phyloP scores from a whole-genome alignment of 176 grass and related monocot species.

The Bolboschoenus planiculmis region DNA sequence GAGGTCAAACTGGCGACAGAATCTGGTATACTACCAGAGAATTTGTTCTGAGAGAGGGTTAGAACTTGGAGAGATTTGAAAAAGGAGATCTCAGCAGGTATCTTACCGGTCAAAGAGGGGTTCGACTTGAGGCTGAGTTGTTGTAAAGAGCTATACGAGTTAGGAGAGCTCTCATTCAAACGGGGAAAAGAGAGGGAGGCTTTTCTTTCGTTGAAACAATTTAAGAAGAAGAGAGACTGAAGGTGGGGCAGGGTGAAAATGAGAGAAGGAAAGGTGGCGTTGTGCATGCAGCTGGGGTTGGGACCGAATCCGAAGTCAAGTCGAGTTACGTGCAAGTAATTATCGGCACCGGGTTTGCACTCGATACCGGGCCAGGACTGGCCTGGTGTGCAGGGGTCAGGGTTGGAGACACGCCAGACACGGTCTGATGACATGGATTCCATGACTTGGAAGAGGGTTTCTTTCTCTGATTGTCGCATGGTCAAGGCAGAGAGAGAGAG shows the following conservation, averaged over 20 bases:
- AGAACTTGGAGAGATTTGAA: conserved; percentile 70
- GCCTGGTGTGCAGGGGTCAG: conserved; percentile 45
- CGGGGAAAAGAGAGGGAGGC: conserved; percentile 37
- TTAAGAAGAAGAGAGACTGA: conserved; percentile 75
- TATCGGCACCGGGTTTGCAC: conserved; percentile 49
- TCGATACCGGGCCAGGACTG: conserved; percentile 78
- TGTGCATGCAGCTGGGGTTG: conserved; percentile 66
- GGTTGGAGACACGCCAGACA: conserved; percentile 70
- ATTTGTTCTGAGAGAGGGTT: conserved; percentile 72
- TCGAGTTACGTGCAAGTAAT: conserved; percentile 61
- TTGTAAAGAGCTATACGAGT: conserved; percentile 47
- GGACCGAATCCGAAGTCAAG: conserved; percentile 77
- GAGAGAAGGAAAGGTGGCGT: conserved; percentile 50
- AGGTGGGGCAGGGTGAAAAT: conserved; percentile 56
- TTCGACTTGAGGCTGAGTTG: conserved; percentile 77
- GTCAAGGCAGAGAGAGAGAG: conserved; percentile 13
- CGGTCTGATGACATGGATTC: conserved; percentile 80
- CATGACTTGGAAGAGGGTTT: conserved; percentile 77
- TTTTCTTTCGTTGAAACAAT: conserved; percentile 56
- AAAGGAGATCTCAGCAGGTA: conserved; percentile 43
- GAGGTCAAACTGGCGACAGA: conserved; percentile 43
- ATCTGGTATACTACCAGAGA: conserved; percentile 55
- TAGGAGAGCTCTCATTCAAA: conserved; percentile 12
- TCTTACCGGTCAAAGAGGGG: conserved; percentile 47
- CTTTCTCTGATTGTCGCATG: conserved; percentile 53